Evolutionary conservation across 306 rosid genomes (phyloP), one percentile per base, ranked within the genome.

Genomic region (Quercus mongolica): DNA sequence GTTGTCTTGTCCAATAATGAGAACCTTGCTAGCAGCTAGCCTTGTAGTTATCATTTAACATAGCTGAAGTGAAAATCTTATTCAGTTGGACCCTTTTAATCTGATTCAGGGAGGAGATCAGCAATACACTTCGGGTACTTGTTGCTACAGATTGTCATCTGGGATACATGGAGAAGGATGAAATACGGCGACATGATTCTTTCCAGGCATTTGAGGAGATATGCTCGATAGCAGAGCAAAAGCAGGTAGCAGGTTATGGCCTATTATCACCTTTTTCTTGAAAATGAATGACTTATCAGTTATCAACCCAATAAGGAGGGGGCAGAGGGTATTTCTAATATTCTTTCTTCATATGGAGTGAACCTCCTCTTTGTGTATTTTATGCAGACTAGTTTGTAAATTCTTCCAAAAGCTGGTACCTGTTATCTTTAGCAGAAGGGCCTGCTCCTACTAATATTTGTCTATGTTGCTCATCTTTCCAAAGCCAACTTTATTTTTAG

Each of bases 101-200:
- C 46, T 41, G 46, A 41, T 41, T 76, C 73, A 91, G 94, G 92
- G 99, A 79, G n/a, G 94, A 89, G 69, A 54, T 78, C 5, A 85
- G 81, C 71, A 68, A 89, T 83, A 92, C 96, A 0, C 84, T 95
- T 33, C 97, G 97, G 62, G 63, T 95, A 65, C 98, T 95, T 21
- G 91, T 95, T 46, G 99, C 99, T 9, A 92, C 99, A 4, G 99
- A 95, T 80, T 95, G 97, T 77, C 99, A 95, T 85, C 83, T 95
- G 58, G 99, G 99, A 6, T 95, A 95, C 79, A 86, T 95, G 96
- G 99, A 95, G 89, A 92, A 95, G 85, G 99, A 95, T 81, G 99
- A 95, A 83, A 73, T 95, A 52, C 90, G 99, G 11, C 94, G 99
- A 67, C 97, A 95, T 73, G 98, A 95, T 83, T 92, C 99, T 0